phyloP scores from a whole-genome alignment of 2,329 filamentous ascomycete species.

The Trichoderma afroharzianum region DNA sequence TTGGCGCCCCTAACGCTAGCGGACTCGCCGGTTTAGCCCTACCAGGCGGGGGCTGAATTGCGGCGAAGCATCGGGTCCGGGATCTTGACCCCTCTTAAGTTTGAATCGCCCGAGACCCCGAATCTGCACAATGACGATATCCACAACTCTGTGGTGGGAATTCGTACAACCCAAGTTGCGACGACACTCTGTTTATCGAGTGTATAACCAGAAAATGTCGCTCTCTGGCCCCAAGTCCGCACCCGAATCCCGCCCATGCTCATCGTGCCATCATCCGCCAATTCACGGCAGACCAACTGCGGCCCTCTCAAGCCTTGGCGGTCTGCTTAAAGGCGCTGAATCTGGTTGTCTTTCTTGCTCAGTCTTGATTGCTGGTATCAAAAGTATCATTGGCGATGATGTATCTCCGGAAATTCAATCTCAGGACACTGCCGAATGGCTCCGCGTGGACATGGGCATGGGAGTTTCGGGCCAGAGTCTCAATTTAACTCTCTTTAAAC shows the following conservation, averaged over 20 bases:
- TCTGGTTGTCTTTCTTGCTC: neutral
- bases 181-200: neutral
- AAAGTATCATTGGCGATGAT: neutral
- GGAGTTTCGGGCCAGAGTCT: neutral
- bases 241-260: slow-evolving; percentile 1
- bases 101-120: slow-evolving; percentile 4
- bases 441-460: slow-evolving; percentile 8
- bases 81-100: neutral
- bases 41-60: neutral
- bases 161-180: neutral
- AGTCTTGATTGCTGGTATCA: neutral
- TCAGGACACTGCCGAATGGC: neutral
- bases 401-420: neutral
- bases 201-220: neutral
- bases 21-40: neutral
- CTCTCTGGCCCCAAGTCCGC: neutral
- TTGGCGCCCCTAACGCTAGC: neutral
- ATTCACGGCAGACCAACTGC: neutral
- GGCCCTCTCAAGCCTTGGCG: neutral
- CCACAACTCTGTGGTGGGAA: neutral
- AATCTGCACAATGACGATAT: neutral
- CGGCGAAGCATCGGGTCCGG: slow-evolving; percentile 7
- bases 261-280: neutral
- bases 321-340: neutral
- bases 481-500: neutral